These are phyloP conservation scores for Senna siamea DNA, from an alignment of 306 rosid genomes.

Conservation along the genomic window DNA sequence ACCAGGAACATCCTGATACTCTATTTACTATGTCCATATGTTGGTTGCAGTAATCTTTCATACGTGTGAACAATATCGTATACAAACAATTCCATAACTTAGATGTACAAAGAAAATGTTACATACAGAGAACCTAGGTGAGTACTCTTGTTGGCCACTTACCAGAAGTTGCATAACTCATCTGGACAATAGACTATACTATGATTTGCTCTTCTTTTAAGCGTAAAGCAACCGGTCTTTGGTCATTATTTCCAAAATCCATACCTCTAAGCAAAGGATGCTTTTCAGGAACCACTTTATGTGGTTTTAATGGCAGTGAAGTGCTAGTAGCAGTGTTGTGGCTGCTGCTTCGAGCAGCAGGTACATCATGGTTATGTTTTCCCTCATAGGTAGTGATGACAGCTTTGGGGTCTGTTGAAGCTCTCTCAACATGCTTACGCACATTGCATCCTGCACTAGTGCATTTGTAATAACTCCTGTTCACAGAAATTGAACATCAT, in stretches of 20 bases:
- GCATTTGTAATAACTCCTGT: slow-evolving; percentile 86
- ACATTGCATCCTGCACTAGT: slow-evolving; percentile 73
- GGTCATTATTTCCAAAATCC: slow-evolving; percentile 50
- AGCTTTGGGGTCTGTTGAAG: slow-evolving; percentile 71
- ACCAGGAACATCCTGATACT: slow-evolving; percentile 14
- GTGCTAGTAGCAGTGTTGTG: slow-evolving; percentile 55
- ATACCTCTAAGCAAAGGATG: slow-evolving; percentile 51
- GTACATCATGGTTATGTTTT: slow-evolving; percentile 73
- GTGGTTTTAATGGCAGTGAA: slow-evolving; percentile 47
- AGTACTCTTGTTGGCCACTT: slow-evolving; percentile 19
- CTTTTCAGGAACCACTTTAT: slow-evolving; percentile 48
- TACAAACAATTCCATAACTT: slow-evolving; percentile 38
- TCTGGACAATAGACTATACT: slow-evolving; percentile 34
- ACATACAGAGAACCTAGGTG: slow-evolving; percentile 38
- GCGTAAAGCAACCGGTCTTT: slow-evolving; percentile 56
- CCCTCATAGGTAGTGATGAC: slow-evolving; percentile 79
- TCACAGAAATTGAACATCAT: slow-evolving; percentile 22
- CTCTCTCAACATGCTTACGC: slow-evolving; percentile 81
- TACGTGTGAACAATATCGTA: slow-evolving; percentile 30
- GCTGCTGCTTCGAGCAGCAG: slow-evolving; percentile 73
- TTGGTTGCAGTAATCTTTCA: slow-evolving; percentile 12
- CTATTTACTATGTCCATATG: neutral
- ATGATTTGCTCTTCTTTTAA: slow-evolving; percentile 64
- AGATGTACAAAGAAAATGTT: slow-evolving; percentile 43
- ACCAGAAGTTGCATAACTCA: slow-evolving; percentile 32